A percentile compares a stretch with the other conserved stretches of the same genome.
phyloP scores from a whole-genome alignment of 1,284 basidiomycete species.

The Psilocybe mexicana region DNA sequence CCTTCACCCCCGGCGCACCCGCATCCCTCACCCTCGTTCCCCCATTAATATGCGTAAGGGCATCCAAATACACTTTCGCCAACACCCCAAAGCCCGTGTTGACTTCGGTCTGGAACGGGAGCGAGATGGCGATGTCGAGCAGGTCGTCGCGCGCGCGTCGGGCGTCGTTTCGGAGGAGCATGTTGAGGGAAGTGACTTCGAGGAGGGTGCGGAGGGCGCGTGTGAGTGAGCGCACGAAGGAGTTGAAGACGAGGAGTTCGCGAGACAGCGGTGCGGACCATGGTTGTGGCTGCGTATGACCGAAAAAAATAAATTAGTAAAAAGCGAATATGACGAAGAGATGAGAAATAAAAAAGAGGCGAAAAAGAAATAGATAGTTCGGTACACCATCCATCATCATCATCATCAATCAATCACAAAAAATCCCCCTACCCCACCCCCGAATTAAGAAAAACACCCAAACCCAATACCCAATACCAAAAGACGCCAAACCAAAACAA shows the following conservation, averaged over 20 bases:
- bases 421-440: no score
- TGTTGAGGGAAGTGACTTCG: conserved; percentile 90
- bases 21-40: conserved; percentile 73
- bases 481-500: no score
- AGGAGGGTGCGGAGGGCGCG: conserved; percentile 88
- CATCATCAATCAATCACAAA: background rate
- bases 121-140: conserved; percentile 86
- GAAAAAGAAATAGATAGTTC: background rate
- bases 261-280: conserved; percentile 96
- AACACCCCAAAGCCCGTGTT: conserved; percentile 98
- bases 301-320: background rate
- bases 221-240: conserved; percentile 89
- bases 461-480: no score
- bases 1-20: conserved; percentile 74
- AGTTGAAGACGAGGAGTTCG: conserved; percentile 97
- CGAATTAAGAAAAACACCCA: background rate
- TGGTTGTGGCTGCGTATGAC: conserved; percentile 58
- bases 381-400: background rate
- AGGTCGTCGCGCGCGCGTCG: conserved; percentile 87
- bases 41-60: conserved; percentile 84
- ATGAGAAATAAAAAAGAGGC: background rate
- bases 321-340: background rate
- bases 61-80: conserved; percentile 94
- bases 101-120: conserved; percentile 94
- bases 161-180: conserved; percentile 89